Percentiles rank a stretch among this genome's conserved stretches.
phyloP scores from a whole-genome alignment of 2,329 filamentous ascomycete species.

The Lasiodiplodia hormozganensis region DNA sequence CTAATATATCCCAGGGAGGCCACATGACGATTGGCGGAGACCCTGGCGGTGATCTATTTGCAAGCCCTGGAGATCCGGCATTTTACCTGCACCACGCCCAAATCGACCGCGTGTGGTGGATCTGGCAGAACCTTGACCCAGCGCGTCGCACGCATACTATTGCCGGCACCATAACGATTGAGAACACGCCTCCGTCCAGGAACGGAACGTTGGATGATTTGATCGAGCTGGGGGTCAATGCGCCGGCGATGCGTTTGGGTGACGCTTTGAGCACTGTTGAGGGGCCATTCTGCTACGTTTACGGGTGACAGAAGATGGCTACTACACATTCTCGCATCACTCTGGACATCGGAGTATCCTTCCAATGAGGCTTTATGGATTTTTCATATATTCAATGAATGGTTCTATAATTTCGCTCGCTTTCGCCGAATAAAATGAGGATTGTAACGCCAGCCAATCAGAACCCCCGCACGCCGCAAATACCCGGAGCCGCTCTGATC shows the following conservation, averaged over 20 bases:
- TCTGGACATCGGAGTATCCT: neutral
- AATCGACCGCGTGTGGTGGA: constrained; percentile 58
- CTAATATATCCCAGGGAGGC: neutral
- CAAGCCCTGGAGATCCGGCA: constrained; percentile 51
- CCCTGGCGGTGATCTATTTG: constrained; percentile 54
- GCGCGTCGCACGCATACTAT: constrained; percentile 48
- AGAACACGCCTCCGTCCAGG: constrained; percentile 47
- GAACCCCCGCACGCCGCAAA: constrained; percentile 6
- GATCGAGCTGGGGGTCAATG: constrained; percentile 49
- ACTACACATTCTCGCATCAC: neutral
- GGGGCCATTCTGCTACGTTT: constrained; percentile 57
- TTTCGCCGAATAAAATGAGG: neutral
- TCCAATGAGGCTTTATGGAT: too few species aligned
- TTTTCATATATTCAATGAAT: neutral
- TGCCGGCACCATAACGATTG: constrained; percentile 54
- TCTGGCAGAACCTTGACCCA: constrained; percentile 57
- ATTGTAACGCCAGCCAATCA: neutral
- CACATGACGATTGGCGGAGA: constrained; percentile 57
- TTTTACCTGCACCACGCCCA: constrained; percentile 59
- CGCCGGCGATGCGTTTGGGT: constrained; percentile 36
- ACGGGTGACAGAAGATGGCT: constrained; percentile 31
- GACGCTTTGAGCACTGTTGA: constrained; percentile 52
- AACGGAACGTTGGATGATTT: constrained; percentile 54
- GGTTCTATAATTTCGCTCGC: neutral
- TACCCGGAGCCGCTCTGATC: neutral